These are phyloP conservation scores for Aspergillus sp. DNA, from an alignment of 2,329 filamentous ascomycete genomes.

Conservation along the genomic window DNA sequence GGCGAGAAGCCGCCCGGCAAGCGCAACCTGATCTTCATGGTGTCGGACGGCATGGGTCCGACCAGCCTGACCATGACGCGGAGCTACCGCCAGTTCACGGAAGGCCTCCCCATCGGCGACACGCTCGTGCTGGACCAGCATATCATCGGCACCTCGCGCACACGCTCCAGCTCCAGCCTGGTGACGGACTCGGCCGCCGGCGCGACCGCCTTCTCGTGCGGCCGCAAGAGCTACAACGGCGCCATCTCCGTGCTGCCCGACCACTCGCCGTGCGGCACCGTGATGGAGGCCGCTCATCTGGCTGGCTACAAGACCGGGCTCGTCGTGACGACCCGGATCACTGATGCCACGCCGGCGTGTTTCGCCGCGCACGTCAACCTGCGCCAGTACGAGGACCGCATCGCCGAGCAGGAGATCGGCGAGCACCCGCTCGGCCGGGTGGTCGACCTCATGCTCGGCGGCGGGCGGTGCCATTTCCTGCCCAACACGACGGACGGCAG, in stretches of 20 bases:
- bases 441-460: conserved; percentile 89
- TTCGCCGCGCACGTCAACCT: conserved; percentile 85
- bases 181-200: conserved; percentile 97
- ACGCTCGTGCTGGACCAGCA: conserved; percentile 80
- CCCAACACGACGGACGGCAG: conserved; percentile 77
- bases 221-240: conserved; percentile 90
- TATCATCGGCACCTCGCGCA: conserved; percentile 85
- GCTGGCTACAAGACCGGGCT: conserved; percentile 90
- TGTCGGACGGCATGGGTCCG: conserved; percentile 97
- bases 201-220: conserved; percentile 93
- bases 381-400: conserved; percentile 79
- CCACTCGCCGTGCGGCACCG: conserved; percentile 83
- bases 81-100: conserved; percentile 75
- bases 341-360: conserved; percentile 93
- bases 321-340: conserved; percentile 91
- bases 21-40: conserved; percentile 97
- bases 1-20: conserved; percentile 59
- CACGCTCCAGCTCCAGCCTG: conserved; percentile 76
- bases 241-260: conserved; percentile 88
- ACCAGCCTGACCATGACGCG: conserved; percentile 84
- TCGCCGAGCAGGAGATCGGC: conserved; percentile 89
- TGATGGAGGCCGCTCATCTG: conserved; percentile 87
- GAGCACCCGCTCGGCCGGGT: conserved; percentile 81
- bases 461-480: conserved; percentile 89
- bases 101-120: conserved; percentile 70